Evolutionary conservation across 495 filamentous ascomycete species (phyloP), one percentile per base, ranked within the genome.

Genomic region (Aspergillus coremiiformis): DNA sequence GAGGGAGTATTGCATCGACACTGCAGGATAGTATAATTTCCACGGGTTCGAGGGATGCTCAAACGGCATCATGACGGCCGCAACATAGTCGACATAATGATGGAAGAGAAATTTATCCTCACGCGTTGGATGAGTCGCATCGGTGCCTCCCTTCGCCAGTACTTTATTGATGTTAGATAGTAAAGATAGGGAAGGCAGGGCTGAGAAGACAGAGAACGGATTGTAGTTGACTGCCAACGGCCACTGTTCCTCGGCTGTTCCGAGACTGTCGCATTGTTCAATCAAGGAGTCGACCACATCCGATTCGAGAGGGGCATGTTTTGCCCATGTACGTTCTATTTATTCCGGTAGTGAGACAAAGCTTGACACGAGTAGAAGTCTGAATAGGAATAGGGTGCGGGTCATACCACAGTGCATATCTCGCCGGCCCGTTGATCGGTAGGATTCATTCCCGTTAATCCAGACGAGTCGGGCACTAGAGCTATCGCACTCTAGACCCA

Each of bases 1-100:
- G 14, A 48, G 33, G 5, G 27, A 41, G 45, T 52, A 53, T 10
- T 42, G 44, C 45, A 56, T 29, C n/a, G 57, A 49, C 17, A 54
- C 53, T 20, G 54, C 43, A 17, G 57, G 57, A 42, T 57, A 60
- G 17, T 51, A 49, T 24, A 44, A 52, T 39, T 49, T 50, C 54
- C 53, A 60, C 9, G 53, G 54, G 30, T 60, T 60, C 20, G 54
- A 45, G 22, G 27, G 43, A 44, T 57, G 53, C 17, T 56, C 54
- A 53, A 48, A 42, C 26, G 49, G 57, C 54, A 57, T 60, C 57
- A 60, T 60, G 8, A 56, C 23, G 19, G n/a, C 17, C 5, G 57
- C 37, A 30, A 57, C 49, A 27, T 57, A 49, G 49, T 42, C 33
- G 39, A 48, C 39, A 42, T 60, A 57, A 35, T 60, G 57, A 35